These are phyloP conservation scores for Oryza nivara DNA, from an alignment of 176 grass and related monocot genomes.

Conservation along the genomic window DNA sequence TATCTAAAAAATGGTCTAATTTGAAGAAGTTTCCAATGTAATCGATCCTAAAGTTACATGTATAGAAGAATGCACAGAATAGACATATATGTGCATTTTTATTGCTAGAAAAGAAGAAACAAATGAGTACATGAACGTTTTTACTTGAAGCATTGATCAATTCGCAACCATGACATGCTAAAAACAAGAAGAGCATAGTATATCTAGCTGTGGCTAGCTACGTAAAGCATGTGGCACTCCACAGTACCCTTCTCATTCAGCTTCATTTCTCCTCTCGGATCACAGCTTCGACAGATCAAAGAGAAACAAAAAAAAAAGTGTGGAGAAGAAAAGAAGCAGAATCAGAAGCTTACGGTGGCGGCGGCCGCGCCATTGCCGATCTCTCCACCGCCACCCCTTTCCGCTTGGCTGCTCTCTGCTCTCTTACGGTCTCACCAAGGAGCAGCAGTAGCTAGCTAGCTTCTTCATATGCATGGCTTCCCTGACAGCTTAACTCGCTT, in stretches of 20 bases:
- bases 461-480: background rate
- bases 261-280: constrained; percentile 41
- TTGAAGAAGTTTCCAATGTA: background rate
- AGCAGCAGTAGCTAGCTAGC: background rate
- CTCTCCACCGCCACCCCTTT: background rate
- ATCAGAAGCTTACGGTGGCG: constrained; percentile 38
- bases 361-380: background rate
- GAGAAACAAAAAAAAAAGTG: background rate
- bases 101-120: constrained; percentile 20
- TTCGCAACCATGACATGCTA: background rate
- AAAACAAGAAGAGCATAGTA: background rate
- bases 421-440: background rate
- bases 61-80: too few species aligned
- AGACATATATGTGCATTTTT: constrained; percentile 12
- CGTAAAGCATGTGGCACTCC: background rate
- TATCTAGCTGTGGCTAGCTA: too few species aligned
- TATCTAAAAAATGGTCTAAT: too few species aligned
- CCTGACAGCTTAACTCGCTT: background rate
- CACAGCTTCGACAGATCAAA: background rate
- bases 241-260: constrained; percentile 29
- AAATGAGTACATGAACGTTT: constrained; percentile 43
- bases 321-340: constrained; percentile 41
- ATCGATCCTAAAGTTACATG: background rate
- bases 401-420: background rate
- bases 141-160: constrained; percentile 36